phyloP scores from a whole-genome alignment of 805 yeast species.

The Blastobotrys attinorum region DNA sequence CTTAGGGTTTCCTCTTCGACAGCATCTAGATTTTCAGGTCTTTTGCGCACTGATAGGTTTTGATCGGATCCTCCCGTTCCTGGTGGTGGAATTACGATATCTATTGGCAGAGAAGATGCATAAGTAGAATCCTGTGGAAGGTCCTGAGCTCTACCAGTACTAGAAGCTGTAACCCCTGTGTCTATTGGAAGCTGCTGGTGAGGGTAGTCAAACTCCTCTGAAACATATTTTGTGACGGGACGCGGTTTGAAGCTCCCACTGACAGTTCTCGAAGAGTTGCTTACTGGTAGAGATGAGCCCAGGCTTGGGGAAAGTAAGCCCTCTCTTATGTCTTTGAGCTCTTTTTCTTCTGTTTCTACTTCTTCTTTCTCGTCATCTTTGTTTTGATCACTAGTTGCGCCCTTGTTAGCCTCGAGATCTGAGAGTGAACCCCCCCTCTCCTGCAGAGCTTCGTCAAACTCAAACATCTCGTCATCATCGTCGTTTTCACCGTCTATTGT shows the following conservation, averaged over 20 bases:
- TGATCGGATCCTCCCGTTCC: no score
- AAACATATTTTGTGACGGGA: conserved; percentile 1
- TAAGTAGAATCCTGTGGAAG: background rate
- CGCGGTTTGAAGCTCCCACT: conserved; percentile 6
- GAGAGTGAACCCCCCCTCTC: background rate
- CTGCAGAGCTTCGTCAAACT: conserved; percentile 4
- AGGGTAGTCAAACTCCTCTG: background rate
- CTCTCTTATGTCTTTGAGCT: no score
- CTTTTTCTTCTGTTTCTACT: no score
- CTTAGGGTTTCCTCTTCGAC: no score
- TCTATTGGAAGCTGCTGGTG: background rate
- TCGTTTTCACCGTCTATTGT: no score
- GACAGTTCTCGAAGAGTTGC: background rate
- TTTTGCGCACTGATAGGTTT: no score
- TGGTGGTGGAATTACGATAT: background rate
- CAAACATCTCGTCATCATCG: conserved; percentile 3
- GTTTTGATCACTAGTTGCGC: no score
- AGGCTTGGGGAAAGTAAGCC: background rate
- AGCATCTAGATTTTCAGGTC: no score
- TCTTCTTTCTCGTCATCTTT: background rate
- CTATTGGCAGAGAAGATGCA: background rate
- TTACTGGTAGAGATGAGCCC: background rate
- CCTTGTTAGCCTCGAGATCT: background rate
- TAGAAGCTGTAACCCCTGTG: background rate
- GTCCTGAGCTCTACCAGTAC: background rate